Base-by-base conservation (phyloP, 495 filamentous ascomycete genomes). In the Aspergillus affinis region DNA sequence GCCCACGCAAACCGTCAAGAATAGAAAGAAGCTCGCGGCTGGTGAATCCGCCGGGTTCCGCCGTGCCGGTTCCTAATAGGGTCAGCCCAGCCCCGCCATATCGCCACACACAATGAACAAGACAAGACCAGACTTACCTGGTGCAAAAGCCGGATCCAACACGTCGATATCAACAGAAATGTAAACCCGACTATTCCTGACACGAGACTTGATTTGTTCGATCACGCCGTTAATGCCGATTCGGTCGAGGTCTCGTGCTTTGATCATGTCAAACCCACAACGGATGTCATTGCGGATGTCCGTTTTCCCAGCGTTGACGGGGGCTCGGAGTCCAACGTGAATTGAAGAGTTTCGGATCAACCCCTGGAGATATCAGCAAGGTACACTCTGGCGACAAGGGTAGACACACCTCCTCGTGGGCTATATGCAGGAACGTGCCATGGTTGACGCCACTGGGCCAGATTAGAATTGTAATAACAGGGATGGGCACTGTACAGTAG, bases 131-230 rank as follows among this genome's bases (percentile, higher is more conserved):
- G 7, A 46, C 48, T 50, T 76, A 55, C 76, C 80, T n/a, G 81
- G 81, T 45, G 80, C 81, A 49, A 76, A 71, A 2, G 79, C 81
- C 36, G 81, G 80, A 70, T 82, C 81, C 53, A 83, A 73, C 0
- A 82, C 79, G 63, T 84, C 81, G 55, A 83, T 84, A 58, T 83
- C 81, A 13, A 74, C 68, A n/a, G 68, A 69, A 21, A 82, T 79
- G 30, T 74, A 74, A 7, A 74, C 69, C 2, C 30, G 55, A 18
- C 59, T 62, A 27, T 67, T 55, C 9, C 75, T 79, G 0, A 83
- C 74, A 3, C 75, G 70, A 10, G 74, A 61, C 55, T 78, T 73
- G 56, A 84, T 81, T 46, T 64, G 64, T 8, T 74, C 61, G 9
- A 79, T 67, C 17, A 83, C 62, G 3, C 75, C 78, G 21, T 68